Percentiles rank a stretch among this genome's conserved stretches.
Conservation (phyloP, 345 rosid genomes). For the Syzygium jambos region DNA sequence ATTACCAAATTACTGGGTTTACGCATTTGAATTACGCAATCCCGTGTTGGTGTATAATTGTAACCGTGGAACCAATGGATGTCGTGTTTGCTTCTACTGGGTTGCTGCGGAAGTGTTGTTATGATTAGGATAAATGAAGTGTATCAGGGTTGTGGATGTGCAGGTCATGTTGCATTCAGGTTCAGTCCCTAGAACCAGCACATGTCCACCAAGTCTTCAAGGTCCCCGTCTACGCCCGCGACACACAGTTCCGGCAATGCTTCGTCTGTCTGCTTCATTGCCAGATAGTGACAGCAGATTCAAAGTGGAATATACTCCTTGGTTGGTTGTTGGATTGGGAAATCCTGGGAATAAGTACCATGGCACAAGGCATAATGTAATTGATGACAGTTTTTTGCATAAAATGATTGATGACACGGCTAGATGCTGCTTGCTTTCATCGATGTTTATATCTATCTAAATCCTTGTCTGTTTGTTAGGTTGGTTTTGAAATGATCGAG, state of each 20-base stretch:
- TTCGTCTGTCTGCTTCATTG: constrained; percentile 32
- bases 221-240: neutral
- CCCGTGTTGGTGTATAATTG: neutral
- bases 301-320: constrained; percentile 80
- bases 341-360: constrained; percentile 95
- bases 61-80: neutral
- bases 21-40: neutral
- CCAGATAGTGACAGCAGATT: constrained; percentile 23
- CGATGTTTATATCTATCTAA: neutral
- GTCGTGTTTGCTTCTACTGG: neutral
- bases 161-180: constrained; percentile 62
- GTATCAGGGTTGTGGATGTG: neutral
- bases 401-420: neutral
- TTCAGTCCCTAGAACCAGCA: constrained; percentile 37
- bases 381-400: neutral
- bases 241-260: constrained; percentile 14
- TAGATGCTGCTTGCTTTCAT: neutral
- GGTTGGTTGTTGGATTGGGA: constrained; percentile 91
- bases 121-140: neutral
- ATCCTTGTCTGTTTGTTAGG: constrained; percentile 21
- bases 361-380: constrained; percentile 96
- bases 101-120: neutral
- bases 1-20: neutral
- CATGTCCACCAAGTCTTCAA: constrained; percentile 16
- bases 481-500: constrained; percentile 95